Evolutionary conservation across 257 asterid species (phyloP), one percentile per base, ranked within the genome.

Genomic region (Euphrasia confusa): DNA sequence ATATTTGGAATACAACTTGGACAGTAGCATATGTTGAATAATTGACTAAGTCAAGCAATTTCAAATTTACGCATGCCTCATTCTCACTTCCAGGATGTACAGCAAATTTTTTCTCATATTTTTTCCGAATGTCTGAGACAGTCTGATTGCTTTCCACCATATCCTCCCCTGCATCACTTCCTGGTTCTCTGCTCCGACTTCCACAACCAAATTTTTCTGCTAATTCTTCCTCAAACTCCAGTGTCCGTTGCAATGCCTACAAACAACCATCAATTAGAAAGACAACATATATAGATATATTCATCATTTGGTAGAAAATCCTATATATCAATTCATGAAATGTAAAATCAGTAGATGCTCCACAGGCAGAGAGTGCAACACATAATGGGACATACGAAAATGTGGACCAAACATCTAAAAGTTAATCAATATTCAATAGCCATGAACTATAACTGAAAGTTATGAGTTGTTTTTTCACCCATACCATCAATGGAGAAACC

Each of bases 121-220:
- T 93, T 77, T 89, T 92, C 67, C 97, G 83, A 70, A 93, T 93
- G 74, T 89, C 97, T 60, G 86, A 80, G 63, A 93, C 88, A 62
- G 78, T 70, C 72, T 81, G 91, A 73, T 74, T 80, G 79, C 66
- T 83, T 45, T 84, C 87, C 57, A 61, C 79, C 58, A 58, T 72
- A 77, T 83, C 97, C 63, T 84, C 97, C 77, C 87, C 96, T 33
- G 10, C 61, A 62, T 84, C 95, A 72, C 55, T 73, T 60, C 80
- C 81, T 42, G 81, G 64, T 75, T 87, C 99, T 76, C 74, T 80
- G 52, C 72, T 79, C 42, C 73, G 88, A 68, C 79, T 82, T 66
- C 96, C 93, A 75, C 86, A 95, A 64, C 97, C 99, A 75, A 92
- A 93, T 80, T 89, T 93, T 77, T 89, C 96, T 61, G 95, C 97